Evolutionary conservation across 345 rosid species (phyloP), one percentile per base, ranked within the genome.

Genomic region (Trapa bicornis): DNA sequence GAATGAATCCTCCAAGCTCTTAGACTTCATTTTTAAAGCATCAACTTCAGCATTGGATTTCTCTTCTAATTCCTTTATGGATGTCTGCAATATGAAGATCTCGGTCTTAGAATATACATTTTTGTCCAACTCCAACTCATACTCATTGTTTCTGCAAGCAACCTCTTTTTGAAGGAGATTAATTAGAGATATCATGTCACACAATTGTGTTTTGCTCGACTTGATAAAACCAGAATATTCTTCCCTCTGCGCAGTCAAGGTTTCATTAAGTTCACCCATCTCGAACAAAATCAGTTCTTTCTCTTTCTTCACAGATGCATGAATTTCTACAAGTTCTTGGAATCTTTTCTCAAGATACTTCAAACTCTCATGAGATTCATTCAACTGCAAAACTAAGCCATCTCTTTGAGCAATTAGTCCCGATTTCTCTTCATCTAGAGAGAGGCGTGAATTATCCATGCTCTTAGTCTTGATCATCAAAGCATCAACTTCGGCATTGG

Each of bases 401-500:
- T 83, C 96, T 70, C 72, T 80, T 64, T 79, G 84, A 32, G 50
- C 57, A 56, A 67, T 74, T 74, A 95, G 79, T 68, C 74, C 72
- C 32, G 81, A 80, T 77, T 86, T 91, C 75, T 89, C 90, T 71
- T 80, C 81, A 75, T 73, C 88, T 73, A 89, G 86, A 74, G 74
- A 64, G 67, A 66, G 67, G 74, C 79, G 87, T 61, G 84, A 84
- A 58, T 86, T 84, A 77, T 87, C 94, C 61, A 91, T 72, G 68
- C 83, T 80, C 76, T 75, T 87, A 61, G 79, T 72, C 58, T 80
- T 85, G 61, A 69, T 73, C 80, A 76, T 82, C 72, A 76, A 77
- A 47, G 73, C 86, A 74, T 87, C 91, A 77, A 87, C 83, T 80
- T 89, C 96, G 48, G 83, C 86, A 80, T 80, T 85, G 60, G 90